Evolutionary conservation across 202 grass and related monocot species (phyloP), one percentile per base, ranked within the genome.

Genomic region (Elaeis oleifera): DNA sequence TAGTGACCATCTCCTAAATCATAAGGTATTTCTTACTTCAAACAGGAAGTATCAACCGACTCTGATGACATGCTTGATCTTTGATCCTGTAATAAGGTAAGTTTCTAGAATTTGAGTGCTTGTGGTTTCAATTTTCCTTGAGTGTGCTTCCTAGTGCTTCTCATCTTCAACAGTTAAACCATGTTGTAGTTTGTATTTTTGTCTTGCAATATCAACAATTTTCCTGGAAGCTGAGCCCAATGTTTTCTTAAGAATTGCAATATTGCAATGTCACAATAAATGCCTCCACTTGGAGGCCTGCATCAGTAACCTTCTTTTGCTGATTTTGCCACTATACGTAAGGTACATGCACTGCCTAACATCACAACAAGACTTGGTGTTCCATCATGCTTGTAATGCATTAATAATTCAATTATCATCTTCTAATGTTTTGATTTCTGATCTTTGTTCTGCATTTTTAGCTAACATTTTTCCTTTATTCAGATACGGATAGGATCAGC

Each of bases 1-100:
- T 31, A 48, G 56, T 71, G 71, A 4, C 49, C 67, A 70, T 75
- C 49, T 66, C 25, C 63, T 51, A 44, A 44, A 13, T 44, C 3
- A 8, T 44, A 44, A 44, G 36, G 36, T 27, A 20, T 74, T 81
- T 55, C 49, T 18, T 76, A 69, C 61, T 66, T 78, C 78, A 31
- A 65, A 63, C 74, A 96, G 91, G 66, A 96, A 90, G 74, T 80
- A 88, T 77, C 84, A 87, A 76, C 81, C 87, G 48, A 96, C 84
- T 78, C 81, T 96, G 49, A 90, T 96, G 87, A 90, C 87, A 74
- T 96, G 79, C 69, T 67, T 96, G 73, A 84, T 96, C 50, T 96
- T 96, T 78, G 91, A 90, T 83, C 84, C 91, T 73, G 69, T 90
- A 71, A 65, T 68, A 96, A 88, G 91, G 87, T 96, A 88, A 18